Conservation (phyloP, 305 asterid genomes). For the Striga hermonthica region DNA sequence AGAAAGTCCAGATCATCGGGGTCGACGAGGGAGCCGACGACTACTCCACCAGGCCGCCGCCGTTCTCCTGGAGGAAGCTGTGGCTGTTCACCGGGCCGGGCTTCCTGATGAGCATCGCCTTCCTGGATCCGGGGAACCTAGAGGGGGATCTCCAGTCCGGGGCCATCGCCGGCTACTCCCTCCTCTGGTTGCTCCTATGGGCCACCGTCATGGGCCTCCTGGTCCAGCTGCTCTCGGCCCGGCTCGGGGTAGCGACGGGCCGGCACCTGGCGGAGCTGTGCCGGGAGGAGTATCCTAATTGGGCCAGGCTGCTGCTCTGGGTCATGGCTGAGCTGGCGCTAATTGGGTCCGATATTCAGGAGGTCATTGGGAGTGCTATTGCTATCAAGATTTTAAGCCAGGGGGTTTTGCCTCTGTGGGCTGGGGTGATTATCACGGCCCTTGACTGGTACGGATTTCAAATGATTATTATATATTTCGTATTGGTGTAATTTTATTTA, state of each 20-base stretch:
- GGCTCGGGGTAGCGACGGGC: constrained; percentile 92
- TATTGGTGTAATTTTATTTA: too few relatives aligned
- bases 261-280: constrained; percentile 89
- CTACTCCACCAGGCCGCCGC: constrained; percentile 47
- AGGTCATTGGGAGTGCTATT: constrained; percentile 93
- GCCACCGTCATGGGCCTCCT: constrained; percentile 88
- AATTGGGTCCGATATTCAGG: constrained; percentile 90
- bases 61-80: constrained; percentile 88
- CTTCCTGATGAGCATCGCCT: constrained; percentile 87
- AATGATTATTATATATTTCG: too few relatives aligned
- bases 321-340: constrained; percentile 88
- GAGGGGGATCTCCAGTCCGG: constrained; percentile 97
- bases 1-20: constrained; percentile 60
- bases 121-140: constrained; percentile 90
- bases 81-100: constrained; percentile 98
- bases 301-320: constrained; percentile 87
- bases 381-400: constrained; percentile 76
- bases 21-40: constrained; percentile 44
- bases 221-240: constrained; percentile 75
- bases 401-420: constrained; percentile 83
- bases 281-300: constrained; percentile 86
- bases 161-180: constrained; percentile 87
- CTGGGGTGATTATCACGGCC: constrained; percentile 84
- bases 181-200: constrained; percentile 87
- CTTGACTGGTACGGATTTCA: constrained; percentile 59